Evolutionary conservation across 129 eudicot genomes (phyloP).

Genomic region (Cynara cardunculus): DNA sequence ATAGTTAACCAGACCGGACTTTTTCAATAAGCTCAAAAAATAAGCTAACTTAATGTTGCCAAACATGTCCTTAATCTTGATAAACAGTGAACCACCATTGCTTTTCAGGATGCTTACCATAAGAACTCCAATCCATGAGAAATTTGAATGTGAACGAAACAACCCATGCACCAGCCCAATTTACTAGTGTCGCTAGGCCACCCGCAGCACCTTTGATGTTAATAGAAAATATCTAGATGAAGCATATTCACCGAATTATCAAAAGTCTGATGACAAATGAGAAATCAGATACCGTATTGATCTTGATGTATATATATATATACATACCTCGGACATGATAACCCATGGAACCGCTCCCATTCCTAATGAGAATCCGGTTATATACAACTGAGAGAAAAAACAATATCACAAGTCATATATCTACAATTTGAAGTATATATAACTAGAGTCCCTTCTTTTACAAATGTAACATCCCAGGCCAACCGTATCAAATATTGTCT

Average conservation of each 20-base stretch:
- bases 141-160: conserved; percentile 61
- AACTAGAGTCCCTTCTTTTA: too few relatives aligned
- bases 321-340: conserved; percentile 87
- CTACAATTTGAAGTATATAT: background rate
- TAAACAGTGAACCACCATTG: background rate
- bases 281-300: background rate
- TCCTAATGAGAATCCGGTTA: conserved; percentile 68
- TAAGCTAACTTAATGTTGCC: background rate
- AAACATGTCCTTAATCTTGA: background rate
- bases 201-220: conserved; percentile 60
- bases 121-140: conserved; percentile 56
- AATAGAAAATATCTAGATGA: conserved; percentile 47
- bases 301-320: background rate
- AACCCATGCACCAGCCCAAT: conserved; percentile 65
- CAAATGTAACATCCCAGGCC: too few relatives aligned
- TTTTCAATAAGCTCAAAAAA: background rate
- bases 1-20: background rate
- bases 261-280: background rate
- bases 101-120: conserved; percentile 32
- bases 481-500: too few relatives aligned
- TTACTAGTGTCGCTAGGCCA: conserved; percentile 53
- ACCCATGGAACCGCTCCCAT: conserved; percentile 99
- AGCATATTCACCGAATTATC: background rate
- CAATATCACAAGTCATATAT: conserved; percentile 4
- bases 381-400: conserved; percentile 40